Percentiles rank a stretch among this genome's conserved stretches.
phyloP scores from a whole-genome alignment of 139 green algal species.

The Coccomyxa sp. region DNA sequence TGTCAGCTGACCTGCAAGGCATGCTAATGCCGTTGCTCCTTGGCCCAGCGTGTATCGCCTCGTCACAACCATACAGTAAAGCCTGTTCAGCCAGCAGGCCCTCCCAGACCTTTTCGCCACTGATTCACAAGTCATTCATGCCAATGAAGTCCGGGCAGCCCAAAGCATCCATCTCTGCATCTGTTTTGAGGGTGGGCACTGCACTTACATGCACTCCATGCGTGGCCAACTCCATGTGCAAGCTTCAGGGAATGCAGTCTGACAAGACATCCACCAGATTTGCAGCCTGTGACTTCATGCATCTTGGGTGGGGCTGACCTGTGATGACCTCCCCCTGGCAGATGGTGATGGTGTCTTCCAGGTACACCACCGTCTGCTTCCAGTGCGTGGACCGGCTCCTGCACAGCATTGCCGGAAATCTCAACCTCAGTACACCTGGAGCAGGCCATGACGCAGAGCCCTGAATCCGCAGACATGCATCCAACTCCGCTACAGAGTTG shows the following conservation, averaged over 20 bases:
- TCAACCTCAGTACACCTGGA: not conserved
- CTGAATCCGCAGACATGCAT: no score
- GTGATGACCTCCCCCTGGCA: slow-evolving; percentile 42
- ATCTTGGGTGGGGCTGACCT: not conserved
- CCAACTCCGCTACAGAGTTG: no score
- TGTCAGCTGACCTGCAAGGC: slow-evolving; percentile 34
- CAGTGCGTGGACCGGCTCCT: slow-evolving; percentile 56
- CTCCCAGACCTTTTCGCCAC: no score
- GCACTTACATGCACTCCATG: no score
- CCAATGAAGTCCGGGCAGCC: no score
- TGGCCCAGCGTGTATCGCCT: not conserved
- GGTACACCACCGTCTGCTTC: slow-evolving; percentile 96
- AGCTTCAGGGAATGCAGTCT: not conserved
- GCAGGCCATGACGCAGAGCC: not conserved
- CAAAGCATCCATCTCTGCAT: no score
- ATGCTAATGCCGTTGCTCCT: no score
- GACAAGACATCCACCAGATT: no score
- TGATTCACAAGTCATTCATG: no score
- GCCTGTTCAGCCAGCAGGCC: no score
- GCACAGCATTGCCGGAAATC: not conserved
- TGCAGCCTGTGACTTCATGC: not conserved
- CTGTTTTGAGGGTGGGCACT: no score
- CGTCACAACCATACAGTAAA: not conserved
- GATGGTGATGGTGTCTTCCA: slow-evolving; percentile 78
- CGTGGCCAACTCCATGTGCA: no score